These are phyloP conservation scores for Fusarium tricinctum DNA, from an alignment of 2,329 filamentous ascomycete species.

Conservation along the genomic window DNA sequence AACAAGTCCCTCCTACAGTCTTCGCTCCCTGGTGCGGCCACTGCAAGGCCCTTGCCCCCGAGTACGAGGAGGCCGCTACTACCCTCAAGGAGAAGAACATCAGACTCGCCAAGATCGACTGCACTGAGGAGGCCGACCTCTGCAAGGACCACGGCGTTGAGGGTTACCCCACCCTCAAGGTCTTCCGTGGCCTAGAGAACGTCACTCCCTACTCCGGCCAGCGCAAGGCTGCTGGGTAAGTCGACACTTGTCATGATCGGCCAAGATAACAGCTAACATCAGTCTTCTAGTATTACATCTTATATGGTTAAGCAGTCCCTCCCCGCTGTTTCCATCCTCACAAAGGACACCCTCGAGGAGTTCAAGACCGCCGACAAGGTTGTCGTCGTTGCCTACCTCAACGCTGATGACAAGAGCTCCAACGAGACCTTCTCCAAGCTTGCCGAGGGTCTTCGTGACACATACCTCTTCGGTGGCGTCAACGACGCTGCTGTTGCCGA, in stretches of 20 bases:
- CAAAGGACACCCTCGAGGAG: constrained; percentile 86
- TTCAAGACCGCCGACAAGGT: constrained; percentile 99
- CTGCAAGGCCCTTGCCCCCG: constrained; percentile 96
- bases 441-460: constrained; percentile 84
- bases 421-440: constrained; percentile 85
- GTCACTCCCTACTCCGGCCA: constrained; percentile 87
- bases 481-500: constrained; percentile 87
- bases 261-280: constrained; percentile 40
- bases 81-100: constrained; percentile 90
- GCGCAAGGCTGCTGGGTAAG: constrained; percentile 84
- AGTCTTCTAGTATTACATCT: constrained; percentile 68
- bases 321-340: constrained; percentile 88
- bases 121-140: constrained; percentile 92
- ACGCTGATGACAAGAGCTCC: constrained; percentile 82
- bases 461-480: constrained; percentile 91
- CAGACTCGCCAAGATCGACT: constrained; percentile 89
- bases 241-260: constrained; percentile 36
- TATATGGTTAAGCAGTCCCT: constrained; percentile 99
- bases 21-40: constrained; percentile 98
- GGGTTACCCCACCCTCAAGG: constrained; percentile 98
- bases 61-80: constrained; percentile 90
- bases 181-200: constrained; percentile 93
- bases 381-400: constrained; percentile 90
- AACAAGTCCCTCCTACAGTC: constrained; percentile 67
- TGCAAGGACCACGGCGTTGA: constrained; percentile 93